Conservation (phyloP, 805 yeast species). For the Lipomyces yamanashiensis region DNA sequence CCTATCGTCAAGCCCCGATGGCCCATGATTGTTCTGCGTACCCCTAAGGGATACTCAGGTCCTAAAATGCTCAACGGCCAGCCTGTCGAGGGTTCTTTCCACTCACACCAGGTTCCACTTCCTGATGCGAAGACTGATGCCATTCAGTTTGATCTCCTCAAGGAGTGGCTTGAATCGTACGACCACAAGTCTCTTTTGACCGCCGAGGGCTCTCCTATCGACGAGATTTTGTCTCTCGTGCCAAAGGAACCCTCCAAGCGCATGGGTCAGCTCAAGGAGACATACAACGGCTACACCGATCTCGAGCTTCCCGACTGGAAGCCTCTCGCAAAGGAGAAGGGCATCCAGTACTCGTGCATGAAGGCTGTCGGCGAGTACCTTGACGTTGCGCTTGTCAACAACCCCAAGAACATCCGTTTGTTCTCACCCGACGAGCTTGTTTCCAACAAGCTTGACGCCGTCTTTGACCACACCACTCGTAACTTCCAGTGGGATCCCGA, state of each 20-base stretch:
- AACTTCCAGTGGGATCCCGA: constrained; percentile 35
- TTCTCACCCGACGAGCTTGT: constrained; percentile 38
- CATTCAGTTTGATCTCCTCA: constrained; percentile 31
- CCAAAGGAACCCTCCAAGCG: constrained; percentile 30
- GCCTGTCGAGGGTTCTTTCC: constrained; percentile 37
- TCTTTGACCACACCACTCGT: constrained; percentile 32
- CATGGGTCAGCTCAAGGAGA: constrained; percentile 36
- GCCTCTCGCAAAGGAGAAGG: constrained; percentile 31
- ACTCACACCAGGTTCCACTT: constrained; percentile 38
- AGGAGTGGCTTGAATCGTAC: constrained; percentile 35
- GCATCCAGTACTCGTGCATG: constrained; percentile 29
- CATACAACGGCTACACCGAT: constrained; percentile 31
- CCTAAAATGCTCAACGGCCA: constrained; percentile 34
- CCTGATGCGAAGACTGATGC: constrained; percentile 34
- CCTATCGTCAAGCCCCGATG: constrained; percentile 36
- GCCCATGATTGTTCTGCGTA: constrained; percentile 39
- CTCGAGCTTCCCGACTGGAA: constrained; percentile 36
- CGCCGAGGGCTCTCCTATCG: constrained; percentile 28
- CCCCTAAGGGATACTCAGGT: constrained; percentile 38
- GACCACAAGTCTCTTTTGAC: constrained; percentile 29
- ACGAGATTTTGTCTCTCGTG: constrained; percentile 25
- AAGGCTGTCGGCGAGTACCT: constrained; percentile 33
- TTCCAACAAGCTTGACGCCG: constrained; percentile 38
- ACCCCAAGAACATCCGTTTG: constrained; percentile 31
- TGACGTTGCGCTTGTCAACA: constrained; percentile 26